Conservation (phyloP, 768 basidiomycete genomes). For the Lactarius deliciosus region DNA sequence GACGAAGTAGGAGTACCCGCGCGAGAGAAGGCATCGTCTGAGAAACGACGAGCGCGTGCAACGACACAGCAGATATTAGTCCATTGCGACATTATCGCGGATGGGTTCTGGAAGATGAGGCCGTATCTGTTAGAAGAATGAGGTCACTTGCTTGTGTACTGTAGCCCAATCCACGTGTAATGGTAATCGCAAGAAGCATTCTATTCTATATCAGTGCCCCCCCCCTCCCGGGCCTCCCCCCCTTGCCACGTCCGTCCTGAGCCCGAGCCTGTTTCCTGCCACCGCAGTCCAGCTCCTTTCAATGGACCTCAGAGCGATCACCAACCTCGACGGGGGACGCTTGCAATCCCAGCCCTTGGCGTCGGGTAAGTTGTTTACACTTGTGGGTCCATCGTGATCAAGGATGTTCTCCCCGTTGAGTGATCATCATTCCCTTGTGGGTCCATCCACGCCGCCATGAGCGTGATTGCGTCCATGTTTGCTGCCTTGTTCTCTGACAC, state of each 20-base stretch:
- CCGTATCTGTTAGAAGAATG: constrained; percentile 51
- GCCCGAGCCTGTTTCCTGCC: background rate
- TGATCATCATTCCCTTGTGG: background rate
- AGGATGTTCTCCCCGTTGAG: constrained; percentile 1
- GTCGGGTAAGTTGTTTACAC: constrained; percentile 27
- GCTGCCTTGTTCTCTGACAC: constrained; percentile 1
- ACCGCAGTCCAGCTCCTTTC: background rate
- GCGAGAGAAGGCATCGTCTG: background rate
- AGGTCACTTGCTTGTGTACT: constrained; percentile 16
- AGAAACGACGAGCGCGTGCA: constrained; percentile 1
- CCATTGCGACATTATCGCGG: constrained; percentile 83
- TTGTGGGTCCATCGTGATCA: constrained; percentile 28
- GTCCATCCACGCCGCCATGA: constrained; percentile 2
- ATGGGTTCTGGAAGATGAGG: constrained; percentile 73
- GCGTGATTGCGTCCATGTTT: constrained; percentile 4
- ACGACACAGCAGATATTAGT: constrained; percentile 42
- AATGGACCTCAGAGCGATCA: constrained; percentile 26
- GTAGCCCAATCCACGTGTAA: background rate
- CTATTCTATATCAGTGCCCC: background rate
- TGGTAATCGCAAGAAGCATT: background rate
- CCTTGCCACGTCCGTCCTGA: constrained; percentile 14
- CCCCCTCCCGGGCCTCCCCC: background rate
- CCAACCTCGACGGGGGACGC: constrained; percentile 22
- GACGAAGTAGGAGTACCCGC: background rate
- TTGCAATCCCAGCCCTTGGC: constrained; percentile 2